Conservation (phyloP, 2,329 filamentous ascomycete species). For the Sordariomycetes sp. region DNA sequence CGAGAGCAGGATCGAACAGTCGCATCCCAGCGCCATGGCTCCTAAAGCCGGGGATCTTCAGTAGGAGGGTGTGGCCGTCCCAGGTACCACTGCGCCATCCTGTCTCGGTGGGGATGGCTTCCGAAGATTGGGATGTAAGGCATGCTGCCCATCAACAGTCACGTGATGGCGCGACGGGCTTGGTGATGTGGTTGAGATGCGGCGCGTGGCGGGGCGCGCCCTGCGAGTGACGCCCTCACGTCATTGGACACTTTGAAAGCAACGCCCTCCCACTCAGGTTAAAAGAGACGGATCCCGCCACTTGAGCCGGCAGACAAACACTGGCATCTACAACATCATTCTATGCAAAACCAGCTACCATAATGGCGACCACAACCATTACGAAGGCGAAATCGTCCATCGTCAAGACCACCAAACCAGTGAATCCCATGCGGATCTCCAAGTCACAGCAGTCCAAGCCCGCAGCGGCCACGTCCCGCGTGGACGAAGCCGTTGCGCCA, state of each 20-base stretch:
- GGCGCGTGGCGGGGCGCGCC: constrained; percentile 1
- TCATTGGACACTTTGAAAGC: neutral
- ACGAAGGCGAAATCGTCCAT: constrained; percentile 5
- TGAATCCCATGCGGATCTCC: neutral
- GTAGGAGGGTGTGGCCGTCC: neutral
- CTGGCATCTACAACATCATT: neutral
- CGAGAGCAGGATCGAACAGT: no score
- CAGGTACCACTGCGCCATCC: neutral
- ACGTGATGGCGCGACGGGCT: constrained; percentile 3
- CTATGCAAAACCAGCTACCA: neutral
- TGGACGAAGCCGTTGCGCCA: neutral
- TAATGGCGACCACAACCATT: constrained; percentile 1
- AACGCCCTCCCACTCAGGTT: neutral
- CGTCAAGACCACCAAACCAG: neutral
- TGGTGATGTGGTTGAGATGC: neutral
- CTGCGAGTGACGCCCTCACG: neutral
- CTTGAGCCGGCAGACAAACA: neutral
- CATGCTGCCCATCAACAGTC: neutral
- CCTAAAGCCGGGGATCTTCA: no score
- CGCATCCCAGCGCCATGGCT: no score
- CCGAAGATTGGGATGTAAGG: neutral
- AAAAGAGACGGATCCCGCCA: neutral
- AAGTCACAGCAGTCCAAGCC: constrained; percentile 2
- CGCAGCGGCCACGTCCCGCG: neutral
- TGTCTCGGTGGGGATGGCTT: neutral